These are phyloP conservation scores for Jamesozyma piceae DNA, from an alignment of 805 yeast genomes.

Conservation along the genomic window DNA sequence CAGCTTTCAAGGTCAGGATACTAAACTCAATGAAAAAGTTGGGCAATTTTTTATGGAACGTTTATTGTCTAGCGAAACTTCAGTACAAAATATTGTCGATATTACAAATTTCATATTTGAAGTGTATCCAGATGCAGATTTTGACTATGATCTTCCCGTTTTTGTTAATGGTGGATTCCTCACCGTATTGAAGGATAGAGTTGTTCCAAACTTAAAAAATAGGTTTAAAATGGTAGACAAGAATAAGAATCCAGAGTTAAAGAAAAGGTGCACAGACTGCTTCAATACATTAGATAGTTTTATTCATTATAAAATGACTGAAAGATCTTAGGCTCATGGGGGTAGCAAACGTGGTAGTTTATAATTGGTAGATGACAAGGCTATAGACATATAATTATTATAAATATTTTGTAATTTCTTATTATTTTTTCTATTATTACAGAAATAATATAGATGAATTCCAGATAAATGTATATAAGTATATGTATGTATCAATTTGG, in stretches of 20 bases:
- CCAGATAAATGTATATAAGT: background rate
- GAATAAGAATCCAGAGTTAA: constrained; percentile 46
- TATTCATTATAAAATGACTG: constrained; percentile 59
- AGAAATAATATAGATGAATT: background rate
- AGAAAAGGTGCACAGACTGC: constrained; percentile 58
- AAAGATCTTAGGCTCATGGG: constrained; percentile 26
- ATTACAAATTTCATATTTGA: constrained; percentile 63
- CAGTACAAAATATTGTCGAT: constrained; percentile 43
- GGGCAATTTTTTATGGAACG: constrained; percentile 37
- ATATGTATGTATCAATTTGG: background rate
- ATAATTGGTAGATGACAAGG: too few species aligned
- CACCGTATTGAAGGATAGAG: constrained; percentile 31
- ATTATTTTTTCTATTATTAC: background rate
- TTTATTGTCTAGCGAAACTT: constrained; percentile 17
- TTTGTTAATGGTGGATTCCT: constrained; percentile 50
- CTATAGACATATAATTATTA: background rate
- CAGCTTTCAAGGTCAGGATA: constrained; percentile 33
- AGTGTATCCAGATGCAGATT: constrained; percentile 64
- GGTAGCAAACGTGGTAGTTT: too few species aligned
- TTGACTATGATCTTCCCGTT: constrained; percentile 56
- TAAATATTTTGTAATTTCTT: background rate
- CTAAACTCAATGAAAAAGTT: constrained; percentile 37
- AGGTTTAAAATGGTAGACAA: constrained; percentile 58
- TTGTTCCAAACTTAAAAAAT: constrained; percentile 41
- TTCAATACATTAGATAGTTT: constrained; percentile 62